Evolutionary conservation across 2,329 filamentous ascomycete species (phyloP), one percentile per base, ranked within the genome.

Genomic region (Cladosporium sphaerospermum): DNA sequence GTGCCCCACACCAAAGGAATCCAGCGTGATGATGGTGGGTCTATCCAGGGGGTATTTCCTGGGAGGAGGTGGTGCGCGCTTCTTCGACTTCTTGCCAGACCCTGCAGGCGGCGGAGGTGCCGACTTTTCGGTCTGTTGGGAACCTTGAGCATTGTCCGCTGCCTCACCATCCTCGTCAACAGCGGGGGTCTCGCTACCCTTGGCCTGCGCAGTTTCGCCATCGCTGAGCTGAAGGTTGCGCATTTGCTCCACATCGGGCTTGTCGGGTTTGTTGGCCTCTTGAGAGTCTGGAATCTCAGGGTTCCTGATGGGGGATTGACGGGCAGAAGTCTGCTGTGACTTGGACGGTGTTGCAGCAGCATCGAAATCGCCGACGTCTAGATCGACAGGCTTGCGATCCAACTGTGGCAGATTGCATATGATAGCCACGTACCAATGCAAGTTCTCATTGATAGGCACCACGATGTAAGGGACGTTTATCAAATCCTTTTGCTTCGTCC

Each of bases 381-480:
- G 32, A 9, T 37, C 48, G 3, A 53, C 34, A 1, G 48, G 39
- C 28, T 65, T 68, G 33, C 71, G 67, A 31, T 62, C 59, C n/a
- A 93, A 75, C 48, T 78, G 83, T 3, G 82, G 80, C 2, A 92
- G 78, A 63, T 99, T 96, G 78, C 89, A 96, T 49, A 99, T 92
- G 53, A 99, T 92, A 11, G 89, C 90, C 59, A 97, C 75, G 70
- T 93, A 97, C 93, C 95, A 99, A 69, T 99, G 93, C 1, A 61
- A 54, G 28, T 82, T 76, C 65, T 96, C 88, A 62, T 96, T 95
- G 67, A 99, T 89, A 0, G 93, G 93, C 6, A 99, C 86, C 9
- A 97, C 78, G 54, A 97, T 84, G 67, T 91, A 96, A 65, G 96
- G 89, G 61, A 88, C 90, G 5, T 78, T 79, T 63, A 97, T 88